Base-by-base conservation (phyloP, 1,139 yeast genomes). In the Candida sp. region DNA sequence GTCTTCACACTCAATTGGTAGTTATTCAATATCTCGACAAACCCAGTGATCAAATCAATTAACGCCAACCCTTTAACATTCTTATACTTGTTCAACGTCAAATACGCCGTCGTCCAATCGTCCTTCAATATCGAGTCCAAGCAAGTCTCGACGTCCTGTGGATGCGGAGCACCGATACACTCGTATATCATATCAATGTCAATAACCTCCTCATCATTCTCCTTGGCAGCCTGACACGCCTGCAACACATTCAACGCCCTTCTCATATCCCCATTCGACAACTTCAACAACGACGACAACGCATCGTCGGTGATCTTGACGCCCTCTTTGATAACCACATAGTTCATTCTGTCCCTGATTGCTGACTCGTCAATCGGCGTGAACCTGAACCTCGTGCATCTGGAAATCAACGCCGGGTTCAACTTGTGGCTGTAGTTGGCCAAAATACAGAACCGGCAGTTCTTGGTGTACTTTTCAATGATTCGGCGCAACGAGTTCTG, bases 401-500 rank as follows among this genome's bases (percentile, higher is more conserved):
- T 84, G 33, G 98, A 91, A 49, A 93, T 73, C 60, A 96, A 80
- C 0, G 99, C 99, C 0, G 99, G 98, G 54, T 94, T 93, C 59
- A 96, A 77, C 65, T 96, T 96, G 72, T 96, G 98, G 4, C 98
- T 87, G 71, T 96, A 96, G 66, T 96, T 96, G 51, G 99, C 99
- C 62, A 96, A 77, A 45, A 96, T 93, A 72, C 99, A 94, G 70
- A 96, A 96, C 57, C 99, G 81, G 17, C 98, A 93, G 69, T 93
- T 93, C 63, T 90, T 89, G 28, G 99, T 93, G 65, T 91, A 94
- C 65, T 90, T 92, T 68, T 96, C 99, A 68, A 96, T 96, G 58
- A 83, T 84, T 54, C 99, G 77, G 69, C 99, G 82, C 57, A 96
- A 75, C 1, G 99, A 97, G 66, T 94, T 94, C 68, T 96, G 73